Base-by-base conservation (phyloP, 2,329 filamentous ascomycete genomes). In the Malbranchea zuffiana region DNA sequence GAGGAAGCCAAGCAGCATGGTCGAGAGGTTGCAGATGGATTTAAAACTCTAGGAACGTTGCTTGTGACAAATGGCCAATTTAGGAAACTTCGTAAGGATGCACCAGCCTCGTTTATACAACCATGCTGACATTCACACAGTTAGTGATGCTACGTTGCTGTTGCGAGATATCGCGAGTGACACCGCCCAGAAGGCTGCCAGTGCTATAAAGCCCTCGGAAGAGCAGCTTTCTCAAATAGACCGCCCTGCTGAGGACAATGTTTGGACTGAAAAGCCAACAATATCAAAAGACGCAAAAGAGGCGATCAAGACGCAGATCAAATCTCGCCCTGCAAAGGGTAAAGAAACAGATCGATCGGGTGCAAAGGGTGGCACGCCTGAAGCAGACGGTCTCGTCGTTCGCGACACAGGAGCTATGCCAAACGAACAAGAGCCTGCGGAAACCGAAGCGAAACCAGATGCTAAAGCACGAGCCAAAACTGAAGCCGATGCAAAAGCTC, bases 51-150 rank as follows among this genome's bases (percentile, higher is more conserved):
- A 1, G 90, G 88, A 35, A 87, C 81, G 12, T 69, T 98, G 40
- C 67, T 96, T 50, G 81, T 96, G 53, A 93, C 87, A 51, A 98
- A 98, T 52, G 90, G 90, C 47, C 87, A 96, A 59, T 95, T 93
- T 70, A 75, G 86, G 49, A 94, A 94, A 67, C 75, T 94, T 21
- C 63, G 82, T 80, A 74, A 60, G 80, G 75, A 18, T 4, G 25
- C 32, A 23, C 42, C 50, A 38, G 53, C 49, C 37, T 43, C 52
- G 13, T 40, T 38, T 44, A 36, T 44, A 44, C 41, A 16, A 5
- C 8, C 6, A 15, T 5, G 27, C 40, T 56, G 53, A 30, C 42
- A 33, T 15, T 34, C 12, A 11, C 2, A 10, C 72, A 74, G 71
- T 94, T 47, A 82, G 73, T 44, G 90, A 98, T 67, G 80, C 82